Percentiles rank a stretch among this genome's conserved stretches.
phyloP scores from a whole-genome alignment of 768 basidiomycete species.

The Pleurotus tuber-regium region DNA sequence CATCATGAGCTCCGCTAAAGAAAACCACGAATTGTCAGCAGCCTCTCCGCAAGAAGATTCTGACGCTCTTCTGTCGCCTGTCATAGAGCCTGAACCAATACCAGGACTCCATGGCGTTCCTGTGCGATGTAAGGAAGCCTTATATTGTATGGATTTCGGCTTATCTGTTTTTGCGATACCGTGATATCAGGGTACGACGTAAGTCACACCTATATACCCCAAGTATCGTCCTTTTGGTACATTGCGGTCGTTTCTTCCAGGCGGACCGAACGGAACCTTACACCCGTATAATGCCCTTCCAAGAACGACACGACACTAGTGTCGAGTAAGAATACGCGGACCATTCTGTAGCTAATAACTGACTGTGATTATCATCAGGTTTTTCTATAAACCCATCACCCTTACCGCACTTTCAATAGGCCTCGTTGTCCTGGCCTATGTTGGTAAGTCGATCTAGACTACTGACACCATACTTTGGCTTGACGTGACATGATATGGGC shows the following conservation, averaged over 20 bases:
- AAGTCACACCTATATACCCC: constrained; percentile 32
- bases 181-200: constrained; percentile 77
- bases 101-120: constrained; percentile 75
- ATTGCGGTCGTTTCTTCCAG: constrained; percentile 34
- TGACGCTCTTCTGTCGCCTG: constrained; percentile 47
- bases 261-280: constrained; percentile 84
- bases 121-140: constrained; percentile 69
- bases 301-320: constrained; percentile 79
- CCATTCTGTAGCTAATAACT: constrained; percentile 12
- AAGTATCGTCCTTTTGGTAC: constrained; percentile 17
- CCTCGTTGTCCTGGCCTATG: constrained; percentile 69
- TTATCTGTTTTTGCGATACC: constrained; percentile 16
- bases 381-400: constrained; percentile 85
- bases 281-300: constrained; percentile 80
- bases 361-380: constrained; percentile 39
- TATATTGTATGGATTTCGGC: constrained; percentile 8
- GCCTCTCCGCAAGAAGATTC: constrained; percentile 63
- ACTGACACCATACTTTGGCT: background rate
- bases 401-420: constrained; percentile 69
- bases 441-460: constrained; percentile 22
- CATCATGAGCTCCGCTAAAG: constrained; percentile 15
- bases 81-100: constrained; percentile 57
- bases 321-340: constrained; percentile 59
- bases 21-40: constrained; percentile 38
- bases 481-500: background rate